These are phyloP conservation scores for Postia placenta DNA, from an alignment of 768 basidiomycete genomes.

Conservation along the genomic window DNA sequence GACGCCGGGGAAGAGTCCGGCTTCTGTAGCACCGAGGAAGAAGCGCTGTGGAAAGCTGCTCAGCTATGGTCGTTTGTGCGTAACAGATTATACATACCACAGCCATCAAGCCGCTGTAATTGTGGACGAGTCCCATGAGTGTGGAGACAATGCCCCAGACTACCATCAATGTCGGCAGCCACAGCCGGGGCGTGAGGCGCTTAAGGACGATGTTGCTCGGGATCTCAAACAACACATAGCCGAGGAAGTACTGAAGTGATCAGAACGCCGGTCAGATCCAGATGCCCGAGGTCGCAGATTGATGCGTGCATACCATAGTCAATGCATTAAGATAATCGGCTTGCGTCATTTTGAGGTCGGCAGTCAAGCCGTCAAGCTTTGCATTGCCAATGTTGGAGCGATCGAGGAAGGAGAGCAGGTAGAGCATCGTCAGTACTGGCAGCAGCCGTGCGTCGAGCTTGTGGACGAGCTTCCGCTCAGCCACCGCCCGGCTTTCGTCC, in stretches of 20 bases:
- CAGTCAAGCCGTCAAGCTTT: slow-evolving; percentile 33
- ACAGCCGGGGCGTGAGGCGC: slow-evolving; percentile 29
- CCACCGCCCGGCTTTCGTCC: slow-evolving; percentile 22
- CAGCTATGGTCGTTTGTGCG: neutral
- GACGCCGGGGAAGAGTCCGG: slow-evolving; percentile 36
- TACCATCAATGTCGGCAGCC: slow-evolving; percentile 36
- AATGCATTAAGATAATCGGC: slow-evolving; percentile 62
- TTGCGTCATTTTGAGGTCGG: slow-evolving; percentile 52
- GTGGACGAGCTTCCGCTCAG: slow-evolving; percentile 46
- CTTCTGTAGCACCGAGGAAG: slow-evolving; percentile 37
- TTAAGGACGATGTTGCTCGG: slow-evolving; percentile 32
- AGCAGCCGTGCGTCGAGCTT: slow-evolving; percentile 61
- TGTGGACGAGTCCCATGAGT: slow-evolving; percentile 30
- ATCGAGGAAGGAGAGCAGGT: slow-evolving; percentile 66
- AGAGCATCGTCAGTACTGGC: slow-evolving; percentile 68
- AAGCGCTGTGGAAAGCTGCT: slow-evolving; percentile 24
- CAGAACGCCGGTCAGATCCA: neutral
- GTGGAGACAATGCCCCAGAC: slow-evolving; percentile 34
- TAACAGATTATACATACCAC: slow-evolving; percentile 3
- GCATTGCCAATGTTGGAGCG: slow-evolving; percentile 63
- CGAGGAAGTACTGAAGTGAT: slow-evolving; percentile 11
- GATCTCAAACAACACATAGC: slow-evolving; percentile 17
- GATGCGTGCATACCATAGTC: slow-evolving; percentile 69
- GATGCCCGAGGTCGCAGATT: slow-evolving; percentile 64
- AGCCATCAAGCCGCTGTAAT: slow-evolving; percentile 28